phyloP scores from a whole-genome alignment of 805 yeast genomes.

The Metschnikowia proteae region DNA sequence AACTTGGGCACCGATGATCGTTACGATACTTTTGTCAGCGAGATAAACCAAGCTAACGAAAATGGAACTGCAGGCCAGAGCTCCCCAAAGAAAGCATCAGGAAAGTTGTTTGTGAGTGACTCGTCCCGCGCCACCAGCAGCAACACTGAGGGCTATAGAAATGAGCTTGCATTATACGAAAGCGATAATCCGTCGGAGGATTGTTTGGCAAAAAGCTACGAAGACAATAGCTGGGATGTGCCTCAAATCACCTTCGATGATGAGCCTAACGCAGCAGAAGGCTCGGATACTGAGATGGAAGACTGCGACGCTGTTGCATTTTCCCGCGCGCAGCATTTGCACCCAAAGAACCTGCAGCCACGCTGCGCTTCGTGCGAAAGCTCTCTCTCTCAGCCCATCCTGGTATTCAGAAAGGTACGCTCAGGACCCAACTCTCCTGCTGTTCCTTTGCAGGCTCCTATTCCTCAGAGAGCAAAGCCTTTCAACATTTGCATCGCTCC shows the following conservation, averaged over 20 bases:
- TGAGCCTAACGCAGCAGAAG: not conserved
- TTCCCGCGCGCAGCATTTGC: slow-evolving; percentile 1
- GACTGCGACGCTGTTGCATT: not conserved
- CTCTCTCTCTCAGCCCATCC: not conserved
- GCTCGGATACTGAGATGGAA: not conserved
- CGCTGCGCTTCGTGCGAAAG: not conserved
- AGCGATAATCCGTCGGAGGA: not conserved
- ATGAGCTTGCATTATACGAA: no score
- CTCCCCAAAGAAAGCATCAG: not conserved
- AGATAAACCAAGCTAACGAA: not conserved
- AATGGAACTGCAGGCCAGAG: not conserved
- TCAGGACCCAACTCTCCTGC: not conserved
- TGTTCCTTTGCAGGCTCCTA: not conserved
- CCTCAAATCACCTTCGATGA: not conserved
- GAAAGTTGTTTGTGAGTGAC: not conserved
- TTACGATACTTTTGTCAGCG: not conserved
- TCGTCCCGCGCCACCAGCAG: not conserved
- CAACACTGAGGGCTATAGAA: not conserved
- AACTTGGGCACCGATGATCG: not conserved
- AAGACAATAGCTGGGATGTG: not conserved
- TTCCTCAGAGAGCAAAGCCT: not conserved
- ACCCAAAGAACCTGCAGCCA: slow-evolving; percentile 1
- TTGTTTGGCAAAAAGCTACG: not conserved
- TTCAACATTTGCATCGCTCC: not conserved
- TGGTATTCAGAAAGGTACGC: not conserved